Percentiles rank a stretch among this genome's conserved stretches.
Conservation (phyloP, 1,284 basidiomycete genomes). For the Pyrrhoderma lamaoense region DNA sequence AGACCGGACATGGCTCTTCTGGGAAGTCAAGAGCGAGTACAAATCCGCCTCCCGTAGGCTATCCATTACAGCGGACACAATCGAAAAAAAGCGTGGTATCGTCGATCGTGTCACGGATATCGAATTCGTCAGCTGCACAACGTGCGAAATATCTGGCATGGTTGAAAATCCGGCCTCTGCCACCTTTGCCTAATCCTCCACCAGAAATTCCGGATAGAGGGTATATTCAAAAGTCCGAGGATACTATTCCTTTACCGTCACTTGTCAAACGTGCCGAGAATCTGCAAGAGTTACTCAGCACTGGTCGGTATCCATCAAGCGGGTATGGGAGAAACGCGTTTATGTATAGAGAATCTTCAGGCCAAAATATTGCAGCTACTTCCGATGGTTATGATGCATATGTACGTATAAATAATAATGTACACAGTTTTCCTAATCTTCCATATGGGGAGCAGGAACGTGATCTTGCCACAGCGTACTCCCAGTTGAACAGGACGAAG, state of each 20-base stretch:
- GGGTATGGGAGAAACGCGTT: constrained; percentile 12
- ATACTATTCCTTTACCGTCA: constrained; percentile 40
- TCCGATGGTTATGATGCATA: constrained; percentile 10
- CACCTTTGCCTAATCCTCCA: constrained; percentile 39
- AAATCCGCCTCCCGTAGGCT: constrained; percentile 24
- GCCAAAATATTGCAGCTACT: background rate
- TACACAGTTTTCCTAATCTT: constrained; percentile 6
- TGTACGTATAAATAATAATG: constrained; percentile 9
- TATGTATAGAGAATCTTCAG: constrained; percentile 6
- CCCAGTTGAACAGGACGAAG: constrained; percentile 6
- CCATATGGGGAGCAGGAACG: background rate
- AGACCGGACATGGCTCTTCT: background rate
- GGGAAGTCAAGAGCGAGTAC: background rate
- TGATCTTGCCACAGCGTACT: constrained; percentile 8
- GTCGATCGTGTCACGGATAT: constrained; percentile 43
- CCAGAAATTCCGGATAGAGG: constrained; percentile 30
- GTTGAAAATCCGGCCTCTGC: constrained; percentile 45
- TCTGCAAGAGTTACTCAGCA: constrained; percentile 42
- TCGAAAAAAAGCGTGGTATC: constrained; percentile 37
- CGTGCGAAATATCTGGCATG: constrained; percentile 22
- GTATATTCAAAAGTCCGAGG: constrained; percentile 38
- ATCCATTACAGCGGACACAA: constrained; percentile 36
- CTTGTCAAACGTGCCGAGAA: constrained; percentile 45
- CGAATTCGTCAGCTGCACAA: constrained; percentile 21
- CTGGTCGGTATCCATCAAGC: constrained; percentile 43